Conservation (phyloP, 257 asterid species). For the Solanum piurae region DNA sequence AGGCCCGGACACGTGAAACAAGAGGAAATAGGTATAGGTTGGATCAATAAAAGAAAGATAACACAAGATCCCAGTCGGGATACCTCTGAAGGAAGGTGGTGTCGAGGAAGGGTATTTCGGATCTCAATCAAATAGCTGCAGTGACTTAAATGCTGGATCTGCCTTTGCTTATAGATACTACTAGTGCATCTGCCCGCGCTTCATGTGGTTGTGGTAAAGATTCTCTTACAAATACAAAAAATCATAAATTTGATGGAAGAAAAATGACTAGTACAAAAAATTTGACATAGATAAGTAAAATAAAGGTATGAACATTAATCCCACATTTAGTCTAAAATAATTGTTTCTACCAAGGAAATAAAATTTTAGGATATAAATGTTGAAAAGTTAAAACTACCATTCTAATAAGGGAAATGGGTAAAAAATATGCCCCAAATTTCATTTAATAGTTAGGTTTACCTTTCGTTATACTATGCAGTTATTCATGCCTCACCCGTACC, state of each 20-base stretch:
- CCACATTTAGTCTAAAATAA: not conserved
- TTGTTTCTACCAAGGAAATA: not conserved
- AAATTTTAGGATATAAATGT: not conserved
- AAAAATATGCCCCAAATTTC: not conserved
- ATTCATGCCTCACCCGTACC: not conserved
- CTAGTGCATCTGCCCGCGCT: not conserved
- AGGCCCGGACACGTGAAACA: not conserved
- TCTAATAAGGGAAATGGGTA: not conserved
- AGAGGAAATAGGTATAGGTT: not conserved
- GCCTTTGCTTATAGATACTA: not conserved
- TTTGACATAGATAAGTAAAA: not conserved
- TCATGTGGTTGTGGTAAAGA: not conserved
- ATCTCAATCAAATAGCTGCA: not conserved
- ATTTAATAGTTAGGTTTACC: not conserved
- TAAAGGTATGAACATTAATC: not conserved
- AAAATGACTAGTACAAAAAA: not conserved
- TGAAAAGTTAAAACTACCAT: not conserved
- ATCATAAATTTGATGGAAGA: not conserved
- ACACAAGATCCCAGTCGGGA: not conserved
- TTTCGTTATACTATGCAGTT: not conserved
- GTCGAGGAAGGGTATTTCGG: not conserved
- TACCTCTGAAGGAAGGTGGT: not conserved
- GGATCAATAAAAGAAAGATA: not conserved
- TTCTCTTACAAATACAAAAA: not conserved
- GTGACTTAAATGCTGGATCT: not conserved